Percentiles rank a stretch among this genome's conserved stretches.
Evolutionary conservation across 805 yeast genomes (phyloP).

Genomic region (Candida succiphila): DNA sequence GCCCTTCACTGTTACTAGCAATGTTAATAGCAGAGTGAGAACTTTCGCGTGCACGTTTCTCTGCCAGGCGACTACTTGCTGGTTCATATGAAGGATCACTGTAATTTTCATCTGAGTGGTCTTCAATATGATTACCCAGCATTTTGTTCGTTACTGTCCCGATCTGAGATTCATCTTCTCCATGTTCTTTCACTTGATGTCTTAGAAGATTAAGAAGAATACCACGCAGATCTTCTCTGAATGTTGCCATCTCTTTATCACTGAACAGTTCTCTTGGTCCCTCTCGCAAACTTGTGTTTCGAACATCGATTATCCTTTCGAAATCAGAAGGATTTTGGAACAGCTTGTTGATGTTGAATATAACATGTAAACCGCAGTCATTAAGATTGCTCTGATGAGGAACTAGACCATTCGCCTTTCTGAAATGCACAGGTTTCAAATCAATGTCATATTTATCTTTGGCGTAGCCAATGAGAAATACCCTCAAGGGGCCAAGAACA

Average conservation of each 20-base stretch:
- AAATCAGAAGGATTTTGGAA: slow-evolving; percentile 39
- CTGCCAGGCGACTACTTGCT: too few species aligned
- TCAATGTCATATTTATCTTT: slow-evolving; percentile 45
- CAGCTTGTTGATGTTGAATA: slow-evolving; percentile 59
- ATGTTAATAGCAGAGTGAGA: too few species aligned
- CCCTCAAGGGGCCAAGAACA: slow-evolving; percentile 41
- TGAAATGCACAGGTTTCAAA: slow-evolving; percentile 36
- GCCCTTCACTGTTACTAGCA: too few species aligned
- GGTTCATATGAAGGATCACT: too few species aligned
- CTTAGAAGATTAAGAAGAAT: slow-evolving; percentile 15
- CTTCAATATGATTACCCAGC: not conserved
- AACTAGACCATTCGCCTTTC: slow-evolving; percentile 28
- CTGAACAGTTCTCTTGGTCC: slow-evolving; percentile 13
- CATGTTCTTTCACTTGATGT: slow-evolving; percentile 14
- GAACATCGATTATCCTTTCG: slow-evolving; percentile 8
- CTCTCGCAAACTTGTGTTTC: slow-evolving; percentile 4
- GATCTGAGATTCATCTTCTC: slow-evolving; percentile 14
- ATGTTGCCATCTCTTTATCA: slow-evolving; percentile 14
- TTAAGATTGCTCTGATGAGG: slow-evolving; percentile 83
- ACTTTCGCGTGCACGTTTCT: too few species aligned
- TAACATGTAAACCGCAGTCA: slow-evolving; percentile 92
- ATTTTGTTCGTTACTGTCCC: slow-evolving; percentile 13
- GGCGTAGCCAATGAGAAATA: slow-evolving; percentile 60
- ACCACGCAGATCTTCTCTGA: slow-evolving; percentile 16
- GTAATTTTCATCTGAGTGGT: not conserved